These are phyloP conservation scores for Peronospora destructor DNA, from an alignment of 352 stramenopile genomes.

Conservation along the genomic window DNA sequence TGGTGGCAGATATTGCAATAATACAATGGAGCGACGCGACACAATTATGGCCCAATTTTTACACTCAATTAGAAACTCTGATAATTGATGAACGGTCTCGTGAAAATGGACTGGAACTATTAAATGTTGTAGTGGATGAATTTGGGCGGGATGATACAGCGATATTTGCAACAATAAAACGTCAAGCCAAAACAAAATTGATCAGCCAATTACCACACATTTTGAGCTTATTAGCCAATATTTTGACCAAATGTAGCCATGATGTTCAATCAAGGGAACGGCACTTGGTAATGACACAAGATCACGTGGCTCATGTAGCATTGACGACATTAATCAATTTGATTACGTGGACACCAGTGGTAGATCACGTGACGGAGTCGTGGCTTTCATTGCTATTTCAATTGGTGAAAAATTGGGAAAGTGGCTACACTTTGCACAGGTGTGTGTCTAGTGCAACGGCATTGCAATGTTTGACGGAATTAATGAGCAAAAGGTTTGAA, in stretches of 20 bases:
- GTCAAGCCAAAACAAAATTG: constrained; percentile 36
- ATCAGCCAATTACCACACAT: constrained; percentile 40
- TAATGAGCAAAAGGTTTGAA: constrained; percentile 61
- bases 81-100: constrained; percentile 37
- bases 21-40: constrained; percentile 37
- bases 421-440: constrained; percentile 23
- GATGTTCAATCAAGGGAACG: constrained; percentile 24
- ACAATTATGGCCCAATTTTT: constrained; percentile 48
- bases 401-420: constrained; percentile 39
- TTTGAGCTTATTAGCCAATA: constrained; percentile 38
- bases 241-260: constrained; percentile 45
- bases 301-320: constrained; percentile 43
- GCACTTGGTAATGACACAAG: constrained; percentile 25
- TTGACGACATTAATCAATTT: constrained; percentile 52
- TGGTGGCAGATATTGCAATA: constrained; percentile 59
- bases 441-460: constrained; percentile 45
- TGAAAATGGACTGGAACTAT: constrained; percentile 47
- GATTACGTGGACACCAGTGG: constrained; percentile 46
- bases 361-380: constrained; percentile 41
- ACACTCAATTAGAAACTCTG: constrained; percentile 55
- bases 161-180: constrained; percentile 42
- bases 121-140: constrained; percentile 57
- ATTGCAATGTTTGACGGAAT: constrained; percentile 50
- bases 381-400: constrained; percentile 65
- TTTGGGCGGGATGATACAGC: constrained; percentile 65